Conservation (phyloP, 139 green algal genomes). For the Asterochloris sp. region DNA sequence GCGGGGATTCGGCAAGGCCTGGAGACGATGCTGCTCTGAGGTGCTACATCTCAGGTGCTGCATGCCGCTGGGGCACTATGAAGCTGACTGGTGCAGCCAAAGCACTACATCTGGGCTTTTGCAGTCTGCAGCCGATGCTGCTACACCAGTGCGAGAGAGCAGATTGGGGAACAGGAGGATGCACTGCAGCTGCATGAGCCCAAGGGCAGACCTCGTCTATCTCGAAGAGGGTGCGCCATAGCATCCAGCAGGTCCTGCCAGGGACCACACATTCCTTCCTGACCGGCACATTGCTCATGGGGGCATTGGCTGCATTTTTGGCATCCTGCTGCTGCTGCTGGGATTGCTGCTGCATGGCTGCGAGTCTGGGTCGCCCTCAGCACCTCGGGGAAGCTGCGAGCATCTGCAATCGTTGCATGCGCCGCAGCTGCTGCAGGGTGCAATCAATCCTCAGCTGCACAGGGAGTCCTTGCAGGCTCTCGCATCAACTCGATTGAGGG, state of each 20-base stretch:
- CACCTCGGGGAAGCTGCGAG: too few species aligned
- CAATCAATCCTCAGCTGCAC: neutral
- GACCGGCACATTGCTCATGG: slow-evolving; percentile 57
- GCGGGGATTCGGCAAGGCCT: slow-evolving; percentile 84
- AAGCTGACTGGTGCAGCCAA: too few species aligned
- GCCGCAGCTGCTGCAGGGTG: neutral
- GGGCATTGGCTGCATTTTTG: slow-evolving; percentile 1
- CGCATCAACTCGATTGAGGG: too few species aligned
- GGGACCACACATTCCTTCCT: slow-evolving; percentile 65
- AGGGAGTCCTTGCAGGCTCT: neutral
- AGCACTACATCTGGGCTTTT: too few species aligned
- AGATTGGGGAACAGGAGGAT: too few species aligned
- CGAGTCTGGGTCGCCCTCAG: too few species aligned
- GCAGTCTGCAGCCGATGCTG: too few species aligned
- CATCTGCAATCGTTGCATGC: neutral
- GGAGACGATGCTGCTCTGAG: slow-evolving; percentile 62
- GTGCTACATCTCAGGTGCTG: too few species aligned
- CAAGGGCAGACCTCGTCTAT: slow-evolving; percentile 70
- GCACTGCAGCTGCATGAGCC: too few species aligned
- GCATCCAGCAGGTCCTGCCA: slow-evolving; percentile 74
- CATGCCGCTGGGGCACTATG: too few species aligned
- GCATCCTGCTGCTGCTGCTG: neutral
- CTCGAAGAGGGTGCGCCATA: slow-evolving; percentile 91
- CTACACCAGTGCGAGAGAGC: too few species aligned
- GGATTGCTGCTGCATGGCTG: too few species aligned